Percentiles rank a stretch among this genome's conserved stretches.
phyloP scores from a whole-genome alignment of 1,284 basidiomycete genomes.

The Pseudozyma flocculosa region DNA sequence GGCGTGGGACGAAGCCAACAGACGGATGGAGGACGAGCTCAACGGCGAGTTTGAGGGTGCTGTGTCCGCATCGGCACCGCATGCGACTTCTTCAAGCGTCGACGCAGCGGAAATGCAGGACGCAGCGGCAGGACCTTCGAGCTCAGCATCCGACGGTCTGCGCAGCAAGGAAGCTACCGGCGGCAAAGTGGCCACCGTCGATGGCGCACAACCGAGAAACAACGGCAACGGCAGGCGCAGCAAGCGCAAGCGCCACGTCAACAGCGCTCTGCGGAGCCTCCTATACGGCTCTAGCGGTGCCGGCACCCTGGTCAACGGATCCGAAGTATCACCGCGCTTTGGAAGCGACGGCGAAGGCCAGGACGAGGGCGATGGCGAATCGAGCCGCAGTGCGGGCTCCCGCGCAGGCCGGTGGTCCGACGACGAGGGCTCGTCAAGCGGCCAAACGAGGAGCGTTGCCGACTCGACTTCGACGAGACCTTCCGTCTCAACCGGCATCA shows the following conservation, averaged over 20 bases:
- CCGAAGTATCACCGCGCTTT: neutral
- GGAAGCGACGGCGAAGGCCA: neutral
- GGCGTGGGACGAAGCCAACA: conserved; percentile 73
- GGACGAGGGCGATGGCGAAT: conserved; percentile 25
- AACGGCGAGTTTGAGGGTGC: conserved; percentile 15
- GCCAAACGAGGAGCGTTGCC: conserved; percentile 28
- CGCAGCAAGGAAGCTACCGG: too few species aligned
- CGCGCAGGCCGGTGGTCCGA: conserved; percentile 11
- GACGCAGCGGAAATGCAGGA: too few species aligned
- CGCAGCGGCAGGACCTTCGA: conserved; percentile 2
- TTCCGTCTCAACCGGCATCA: conserved; percentile 30
- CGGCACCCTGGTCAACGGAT: conserved; percentile 11
- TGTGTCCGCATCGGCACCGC: conserved; percentile 1
- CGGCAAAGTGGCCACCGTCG: too few species aligned
- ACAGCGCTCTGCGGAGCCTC: conserved; percentile 35
- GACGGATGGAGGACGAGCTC: conserved; percentile 59
- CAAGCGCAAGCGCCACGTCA: conserved; percentile 33
- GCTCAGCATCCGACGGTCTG: neutral
- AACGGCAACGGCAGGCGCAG: conserved; percentile 14
- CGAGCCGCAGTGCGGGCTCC: conserved; percentile 12
- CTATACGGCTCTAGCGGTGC: conserved; percentile 32
- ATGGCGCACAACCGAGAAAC: too few species aligned
- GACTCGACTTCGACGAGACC: conserved; percentile 34
- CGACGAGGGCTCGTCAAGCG: conserved; percentile 30
- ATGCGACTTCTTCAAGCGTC: neutral